phyloP scores from a whole-genome alignment of 768 basidiomycete genomes.

The Boletus subcaerulescens region DNA sequence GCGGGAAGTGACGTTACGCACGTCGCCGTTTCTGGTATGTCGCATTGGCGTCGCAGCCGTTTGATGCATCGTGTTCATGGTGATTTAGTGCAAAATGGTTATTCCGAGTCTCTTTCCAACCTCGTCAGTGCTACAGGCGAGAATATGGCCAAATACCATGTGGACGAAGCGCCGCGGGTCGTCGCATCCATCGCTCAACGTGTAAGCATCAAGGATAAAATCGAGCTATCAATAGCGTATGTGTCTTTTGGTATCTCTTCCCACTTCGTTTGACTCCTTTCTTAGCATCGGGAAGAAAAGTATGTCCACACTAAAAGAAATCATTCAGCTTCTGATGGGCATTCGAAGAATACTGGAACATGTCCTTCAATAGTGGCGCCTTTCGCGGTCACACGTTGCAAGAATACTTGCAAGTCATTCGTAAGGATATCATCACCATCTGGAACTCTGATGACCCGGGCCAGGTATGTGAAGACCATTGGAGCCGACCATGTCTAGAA shows the following conservation, averaged over 20 bases:
- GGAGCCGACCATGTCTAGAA: neutral
- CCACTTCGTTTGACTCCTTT: neutral
- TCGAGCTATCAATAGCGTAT: slow-evolving; percentile 12
- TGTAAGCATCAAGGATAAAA: slow-evolving; percentile 14
- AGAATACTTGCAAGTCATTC: slow-evolving; percentile 13
- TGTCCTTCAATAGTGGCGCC: neutral
- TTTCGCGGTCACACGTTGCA: slow-evolving; percentile 9
- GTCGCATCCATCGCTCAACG: slow-evolving; percentile 16
- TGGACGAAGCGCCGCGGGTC: slow-evolving; percentile 6
- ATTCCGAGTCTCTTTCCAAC: neutral
- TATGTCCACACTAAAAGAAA: neutral
- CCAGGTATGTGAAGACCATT: neutral
- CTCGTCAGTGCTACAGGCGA: slow-evolving; percentile 2
- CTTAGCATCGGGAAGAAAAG: slow-evolving; percentile 12
- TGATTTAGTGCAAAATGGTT: neutral
- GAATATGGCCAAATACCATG: slow-evolving; percentile 4
- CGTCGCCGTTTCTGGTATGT: slow-evolving; percentile 11
- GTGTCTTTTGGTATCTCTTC: neutral
- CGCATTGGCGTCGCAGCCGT: too few relatives aligned
- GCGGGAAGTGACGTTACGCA: neutral
- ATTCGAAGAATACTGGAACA: slow-evolving; percentile 11
- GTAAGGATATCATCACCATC: neutral
- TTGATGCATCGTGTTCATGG: neutral
- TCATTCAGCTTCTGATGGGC: neutral
- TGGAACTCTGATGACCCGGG: slow-evolving; percentile 16